These are phyloP conservation scores for Epichloe glyceriae DNA, from an alignment of 2,329 filamentous ascomycete species.

Conservation along the genomic window DNA sequence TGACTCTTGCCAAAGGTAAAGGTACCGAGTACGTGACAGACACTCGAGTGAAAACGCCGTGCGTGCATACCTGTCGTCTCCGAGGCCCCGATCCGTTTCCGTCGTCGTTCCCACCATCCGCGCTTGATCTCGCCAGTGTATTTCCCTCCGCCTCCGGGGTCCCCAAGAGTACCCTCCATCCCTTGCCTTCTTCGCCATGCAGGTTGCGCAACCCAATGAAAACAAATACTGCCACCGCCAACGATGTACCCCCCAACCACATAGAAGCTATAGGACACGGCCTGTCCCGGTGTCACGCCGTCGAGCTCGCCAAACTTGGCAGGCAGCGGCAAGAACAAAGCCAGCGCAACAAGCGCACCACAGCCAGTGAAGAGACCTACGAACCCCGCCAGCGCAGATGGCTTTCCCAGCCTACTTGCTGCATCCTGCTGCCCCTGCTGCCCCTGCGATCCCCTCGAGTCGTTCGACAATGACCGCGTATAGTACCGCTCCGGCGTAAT, in stretches of 20 bases:
- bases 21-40: background rate
- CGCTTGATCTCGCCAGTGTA: conserved; percentile 8
- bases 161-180: conserved; percentile 47
- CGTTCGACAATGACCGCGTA: conserved; percentile 23
- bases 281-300: conserved; percentile 58
- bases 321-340: conserved; percentile 75
- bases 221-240: conserved; percentile 61
- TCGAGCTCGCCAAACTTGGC: conserved; percentile 59
- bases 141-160: conserved; percentile 15
- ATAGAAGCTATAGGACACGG: conserved; percentile 78
- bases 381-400: conserved; percentile 62
- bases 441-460: conserved; percentile 8
- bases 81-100: conserved; percentile 8
- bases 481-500: conserved; percentile 58
- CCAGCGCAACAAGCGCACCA: conserved; percentile 74
- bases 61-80: conserved; percentile 15
- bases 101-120: conserved; percentile 1
- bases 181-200: conserved; percentile 66
- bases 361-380: conserved; percentile 89
- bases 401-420: conserved; percentile 26
- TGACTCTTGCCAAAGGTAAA: too few relatives aligned
- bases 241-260: conserved; percentile 59
- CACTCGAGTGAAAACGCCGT: background rate
- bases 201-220: conserved; percentile 61
- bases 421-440: conserved; percentile 9